Evolutionary conservation across 208 protist genomes (phyloP), one percentile per base, ranked within the genome.

Genomic region (Leishmania turanica): DNA sequence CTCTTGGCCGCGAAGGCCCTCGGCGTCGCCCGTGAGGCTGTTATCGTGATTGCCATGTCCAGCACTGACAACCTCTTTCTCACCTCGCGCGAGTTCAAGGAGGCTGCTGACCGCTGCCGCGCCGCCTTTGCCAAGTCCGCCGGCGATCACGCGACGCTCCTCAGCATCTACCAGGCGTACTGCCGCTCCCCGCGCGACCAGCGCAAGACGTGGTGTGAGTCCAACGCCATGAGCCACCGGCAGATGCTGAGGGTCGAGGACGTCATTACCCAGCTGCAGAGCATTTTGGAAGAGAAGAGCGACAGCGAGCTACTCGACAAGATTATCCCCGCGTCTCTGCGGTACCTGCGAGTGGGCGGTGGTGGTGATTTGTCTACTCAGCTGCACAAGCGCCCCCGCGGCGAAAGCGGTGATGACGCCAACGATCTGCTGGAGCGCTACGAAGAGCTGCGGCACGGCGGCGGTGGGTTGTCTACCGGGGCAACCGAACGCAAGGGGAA

Each of bases 31-130:
- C 96, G 95, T 64, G 99, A 99, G 73, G 97, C 98, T 6, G 83
- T 99, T 5, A 97, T 94, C 7, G 94, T 99, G 31, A 92, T 99
- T 13, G 97, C 98, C 1, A 98, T 99, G 77, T 92, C 91, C 24
- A 95, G 83, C 78, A 95, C 93, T 34, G 92, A 97, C 64, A 96
- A 97, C 80, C 70, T 97, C 31, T 97, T 96, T 71, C 73, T 96
- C 37, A 92, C 90, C 34, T 95, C 94, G 19, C 88, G 88, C 68
- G 92, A 95, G 74, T 80, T 78, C 68, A 94, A 96, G 58, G 92
- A 92, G 13, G 89, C 87, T 21, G 92, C 93, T 19, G 96, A 98
- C 71, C 84, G 88, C 65, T 95, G 92, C 78, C 89, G 90, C 62
- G 85, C 87, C 21, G 80, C 86, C 47, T 97, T 97, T 76, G 86